Base-by-base conservation (phyloP, 2,329 filamentous ascomycete genomes). In the Colletotrichum truncatum region DNA sequence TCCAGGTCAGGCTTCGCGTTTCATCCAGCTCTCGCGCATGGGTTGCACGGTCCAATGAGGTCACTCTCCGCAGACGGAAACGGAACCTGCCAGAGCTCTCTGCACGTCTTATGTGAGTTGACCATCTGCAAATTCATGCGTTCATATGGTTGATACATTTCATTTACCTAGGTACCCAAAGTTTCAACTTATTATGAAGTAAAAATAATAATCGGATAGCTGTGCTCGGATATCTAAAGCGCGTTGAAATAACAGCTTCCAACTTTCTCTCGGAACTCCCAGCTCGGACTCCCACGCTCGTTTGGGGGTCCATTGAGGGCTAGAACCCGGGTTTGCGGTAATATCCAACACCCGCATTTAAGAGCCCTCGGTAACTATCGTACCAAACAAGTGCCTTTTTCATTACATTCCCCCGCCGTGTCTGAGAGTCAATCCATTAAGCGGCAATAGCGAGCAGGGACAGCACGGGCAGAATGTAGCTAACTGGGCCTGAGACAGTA, bases 381-480 rank as follows among this genome's bases (percentile, higher is more conserved):
- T 8, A 4, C 4, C 26, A n/a, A 18, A 16, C 26, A 28, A 28
- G 43, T 61, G 34, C 9, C 23, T 6, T 4, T 12, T 30, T n/a
- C 21, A 16, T 9, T 8, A 10, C 12, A 21, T 12, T 6, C 2
- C 43, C 23, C 12, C 18, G n/a, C n/a, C n/a, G n/a, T n/a, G n/a
- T n/a, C n/a, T n/a, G n/a, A n/a, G n/a, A n/a, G n/a, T n/a, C n/a
- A n/a, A n/a, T n/a, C n/a, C n/a, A n/a, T n/a, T 41, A 63, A 18
- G 57, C 63, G 12, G 36, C 9, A 30, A 66, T 23, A 3, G 63
- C 57, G 10, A 66, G 26, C 11, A 63, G 0, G 4, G 57, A 63
- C 34, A 66, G 36, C n/a, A 66, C 18, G n/a, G 57, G 52, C 3
- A 46, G 28, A 0, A 49, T 5, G 1, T 32, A 34, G 11, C 41